phyloP scores from a whole-genome alignment of 1,284 basidiomycete genomes.

The Exobasidium rhododendri region DNA sequence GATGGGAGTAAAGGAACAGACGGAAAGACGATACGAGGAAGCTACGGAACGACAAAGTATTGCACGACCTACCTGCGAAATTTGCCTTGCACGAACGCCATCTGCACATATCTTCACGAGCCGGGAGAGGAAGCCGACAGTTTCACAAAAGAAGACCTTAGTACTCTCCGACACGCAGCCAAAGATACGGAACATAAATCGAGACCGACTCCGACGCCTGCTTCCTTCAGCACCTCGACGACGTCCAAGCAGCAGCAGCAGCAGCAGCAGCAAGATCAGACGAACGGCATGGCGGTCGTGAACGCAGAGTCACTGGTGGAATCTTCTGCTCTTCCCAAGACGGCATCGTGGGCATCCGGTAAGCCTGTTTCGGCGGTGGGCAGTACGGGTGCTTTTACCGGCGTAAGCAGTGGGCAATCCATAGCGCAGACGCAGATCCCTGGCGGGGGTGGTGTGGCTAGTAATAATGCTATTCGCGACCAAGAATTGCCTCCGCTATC shows the following conservation, averaged over 20 bases:
- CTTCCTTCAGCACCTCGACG: conserved; percentile 12
- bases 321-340: conserved; percentile 50
- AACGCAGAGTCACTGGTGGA: conserved; percentile 20
- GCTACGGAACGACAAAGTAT: conserved; percentile 95
- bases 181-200: conserved; percentile 52
- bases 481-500: conserved; percentile 44
- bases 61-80: conserved; percentile 93
- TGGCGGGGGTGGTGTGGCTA: conserved; percentile 1
- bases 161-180: conserved; percentile 51
- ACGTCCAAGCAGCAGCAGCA: not conserved
- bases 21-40: conserved; percentile 68
- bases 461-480: conserved; percentile 34
- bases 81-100: conserved; percentile 76
- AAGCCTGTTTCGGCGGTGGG: conserved; percentile 23
- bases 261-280: not conserved
- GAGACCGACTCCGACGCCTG: conserved; percentile 32
- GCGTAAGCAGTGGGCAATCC: not conserved
- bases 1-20: conserved; percentile 70
- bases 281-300: not conserved
- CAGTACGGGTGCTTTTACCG: conserved; percentile 1
- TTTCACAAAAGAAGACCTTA: conserved; percentile 58
- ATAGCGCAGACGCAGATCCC: not conserved
- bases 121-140: conserved; percentile 98
- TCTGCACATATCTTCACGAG: conserved; percentile 92
- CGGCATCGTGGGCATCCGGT: conserved; percentile 52